These are phyloP conservation scores for Starmerella davenportii DNA, from an alignment of 805 yeast genomes.

Conservation along the genomic window DNA sequence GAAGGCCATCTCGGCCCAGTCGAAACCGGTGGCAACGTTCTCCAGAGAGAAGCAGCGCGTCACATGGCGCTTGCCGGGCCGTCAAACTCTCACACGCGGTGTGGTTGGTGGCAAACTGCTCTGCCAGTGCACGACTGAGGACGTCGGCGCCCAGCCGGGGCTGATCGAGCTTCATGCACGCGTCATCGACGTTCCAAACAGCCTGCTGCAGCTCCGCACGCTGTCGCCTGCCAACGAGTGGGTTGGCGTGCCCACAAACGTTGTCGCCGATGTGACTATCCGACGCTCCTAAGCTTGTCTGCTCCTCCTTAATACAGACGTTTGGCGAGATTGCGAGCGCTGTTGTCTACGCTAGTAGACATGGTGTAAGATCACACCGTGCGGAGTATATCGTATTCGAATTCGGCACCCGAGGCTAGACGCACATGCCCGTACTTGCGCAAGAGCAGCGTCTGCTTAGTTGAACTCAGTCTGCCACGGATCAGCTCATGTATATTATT, in stretches of 20 bases:
- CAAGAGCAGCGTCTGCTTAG: no score
- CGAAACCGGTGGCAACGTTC: constrained; percentile 85
- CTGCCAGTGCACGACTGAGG: constrained; percentile 70
- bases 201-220: constrained; percentile 12
- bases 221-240: constrained; percentile 12
- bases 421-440: no score
- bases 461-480: no score
- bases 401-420: no score
- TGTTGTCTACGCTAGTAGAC: no score
- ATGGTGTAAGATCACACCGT: no score
- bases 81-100: constrained; percentile 24
- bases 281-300: background rate
- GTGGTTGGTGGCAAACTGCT: constrained; percentile 47
- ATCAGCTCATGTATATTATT: no score
- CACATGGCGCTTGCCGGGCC: constrained; percentile 53
- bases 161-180: constrained; percentile 43
- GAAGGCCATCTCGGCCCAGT: constrained; percentile 47
- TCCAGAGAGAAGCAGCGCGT: constrained; percentile 71
- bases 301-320: background rate
- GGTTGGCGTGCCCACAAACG: constrained; percentile 14
- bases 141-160: constrained; percentile 49
- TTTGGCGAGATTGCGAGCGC: no score
- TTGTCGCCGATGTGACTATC: constrained; percentile 5
- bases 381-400: no score
- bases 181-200: constrained; percentile 6